phyloP scores from a whole-genome alignment of 2,329 filamentous ascomycete genomes.

The Alternaria panax region DNA sequence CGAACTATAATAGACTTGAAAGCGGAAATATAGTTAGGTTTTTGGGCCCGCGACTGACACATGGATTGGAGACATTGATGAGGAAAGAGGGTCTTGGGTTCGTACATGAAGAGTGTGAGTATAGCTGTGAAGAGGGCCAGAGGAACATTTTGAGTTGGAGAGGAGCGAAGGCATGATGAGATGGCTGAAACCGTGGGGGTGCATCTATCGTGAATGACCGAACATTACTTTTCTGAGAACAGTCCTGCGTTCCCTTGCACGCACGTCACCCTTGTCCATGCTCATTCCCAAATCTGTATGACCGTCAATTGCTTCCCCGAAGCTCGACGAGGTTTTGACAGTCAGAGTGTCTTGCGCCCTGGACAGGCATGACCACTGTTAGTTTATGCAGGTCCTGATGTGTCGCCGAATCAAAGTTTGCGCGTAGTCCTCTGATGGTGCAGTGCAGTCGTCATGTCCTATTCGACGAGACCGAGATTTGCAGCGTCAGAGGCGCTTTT shows the following conservation, averaged over 20 bases:
- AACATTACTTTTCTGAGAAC: slow-evolving; percentile 14
- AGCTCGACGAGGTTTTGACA: slow-evolving; percentile 5
- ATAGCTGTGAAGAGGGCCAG: slow-evolving; percentile 12
- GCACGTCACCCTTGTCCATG: slow-evolving; percentile 6
- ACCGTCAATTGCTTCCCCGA: slow-evolving; percentile 12
- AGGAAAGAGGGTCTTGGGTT: slow-evolving; percentile 5
- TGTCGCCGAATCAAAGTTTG: slow-evolving; percentile 16
- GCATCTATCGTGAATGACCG: slow-evolving; percentile 5
- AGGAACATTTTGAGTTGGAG: neutral
- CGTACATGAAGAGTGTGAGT: slow-evolving; percentile 12
- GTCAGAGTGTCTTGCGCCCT: slow-evolving; percentile 9
- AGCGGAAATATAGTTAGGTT: slow-evolving; percentile 13
- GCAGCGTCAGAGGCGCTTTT: slow-evolving; percentile 24
- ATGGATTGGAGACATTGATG: slow-evolving; percentile 4
- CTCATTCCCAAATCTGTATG: slow-evolving; percentile 4
- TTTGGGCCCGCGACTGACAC: slow-evolving; percentile 26
- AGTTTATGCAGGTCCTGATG: neutral
- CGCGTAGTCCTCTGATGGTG: slow-evolving; percentile 21
- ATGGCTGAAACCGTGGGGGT: slow-evolving; percentile 1
- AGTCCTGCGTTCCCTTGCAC: slow-evolving; percentile 10
- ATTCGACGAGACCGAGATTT: slow-evolving; percentile 25
- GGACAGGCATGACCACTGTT: slow-evolving; percentile 10
- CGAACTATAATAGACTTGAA: slow-evolving; percentile 10
- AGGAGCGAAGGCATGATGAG: neutral
- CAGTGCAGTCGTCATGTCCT: slow-evolving; percentile 23